Base-by-base conservation (phyloP, 2,329 filamentous ascomycete species). In the Ramularia endophylla region DNA sequence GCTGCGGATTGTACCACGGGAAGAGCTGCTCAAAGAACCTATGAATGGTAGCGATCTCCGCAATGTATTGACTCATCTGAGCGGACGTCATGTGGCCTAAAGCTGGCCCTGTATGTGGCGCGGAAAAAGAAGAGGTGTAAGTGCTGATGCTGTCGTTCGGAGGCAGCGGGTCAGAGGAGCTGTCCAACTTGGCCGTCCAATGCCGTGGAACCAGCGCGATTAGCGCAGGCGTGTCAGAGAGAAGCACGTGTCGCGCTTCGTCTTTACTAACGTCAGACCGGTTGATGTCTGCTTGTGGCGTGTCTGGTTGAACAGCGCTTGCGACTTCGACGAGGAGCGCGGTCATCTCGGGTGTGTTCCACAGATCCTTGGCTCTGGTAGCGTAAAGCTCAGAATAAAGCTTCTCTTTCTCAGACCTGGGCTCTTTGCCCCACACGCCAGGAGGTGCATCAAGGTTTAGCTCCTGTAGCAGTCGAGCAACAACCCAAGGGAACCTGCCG, bases 101-200 rank as follows among this genome's bases (percentile, higher is more conserved):
- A 11, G 6, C 22, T 6, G 22, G 22, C 11, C 6, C 22, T 25
- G 22, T 25, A 25, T 11, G 22, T 6, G 6, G 6, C 22, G 22
- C 11, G 6, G 22, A 25, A 11, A 6, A 6, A 11, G 22, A 6
- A 25, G 22, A 25, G 6, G 22, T 6, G 22, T 25, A 25, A 25
- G 22, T 6, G 22, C 22, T 34, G 32, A 60, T 43, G 38, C 56
- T 64, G 41, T 77, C 66, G 0, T 73, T 63, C 2, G 88, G 89
- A 15, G 88, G 87, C 11, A 95, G 67, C 1, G 87, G 87, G 58
- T 95, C 89, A 16, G 87, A 92, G 13, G 86, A 78, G 48, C 84
- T 88, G 2, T 81, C 80, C 34, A 80, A 71, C 25, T 73, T 69
- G 13, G 75, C 71, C 8, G 87, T 79, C 53, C 87, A 74, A 7